Evolutionary conservation across 83 land plant genomes (phyloP), one percentile per base, ranked within the genome.

Genomic region (Picea mariana): DNA sequence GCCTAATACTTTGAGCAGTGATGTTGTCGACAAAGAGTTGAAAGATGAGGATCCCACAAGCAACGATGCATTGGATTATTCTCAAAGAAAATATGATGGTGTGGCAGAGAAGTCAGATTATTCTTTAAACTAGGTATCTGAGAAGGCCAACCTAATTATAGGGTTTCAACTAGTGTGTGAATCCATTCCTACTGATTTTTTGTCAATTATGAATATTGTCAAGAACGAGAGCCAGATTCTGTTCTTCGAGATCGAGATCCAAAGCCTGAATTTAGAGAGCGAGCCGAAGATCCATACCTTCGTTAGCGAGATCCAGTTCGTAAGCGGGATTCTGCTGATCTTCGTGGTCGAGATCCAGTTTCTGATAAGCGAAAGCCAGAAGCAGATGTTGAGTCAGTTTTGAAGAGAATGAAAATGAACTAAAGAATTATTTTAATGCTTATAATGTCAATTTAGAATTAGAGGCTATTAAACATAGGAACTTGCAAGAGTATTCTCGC

Each of bases 351-450:
- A n/a, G n/a, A n/a, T n/a, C n/a, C n/a, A n/a, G n/a, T n/a, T n/a
- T n/a, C n/a, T n/a, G n/a, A n/a, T n/a, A n/a, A n/a, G n/a, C n/a
- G n/a, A n/a, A n/a, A n/a, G n/a, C n/a, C n/a, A n/a, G n/a, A n/a
- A n/a, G n/a, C n/a, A n/a, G n/a, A n/a, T n/a, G n/a, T n/a, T n/a
- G n/a, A n/a, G n/a, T n/a, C n/a, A n/a, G n/a, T n/a, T n/a, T n/a
- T 88, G 91, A 92, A 86, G 90, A 85, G 81, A 92, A 88, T 88
- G 88, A 91, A 87, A 92, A 88, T 88, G 90, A 91, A 87, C 82
- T 86, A 87, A 89, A 93, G 89, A 91, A 87, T 89, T 87, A 86
- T 81, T 82, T 89, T 77, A 87, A 82, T 93, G 87, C 90, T 91
- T 90, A 91, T 86, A 83, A 89, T 91, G 85, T 91, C 72, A 80